Base-by-base conservation (phyloP, 306 rosid species). In the Lotus japonicus region DNA sequence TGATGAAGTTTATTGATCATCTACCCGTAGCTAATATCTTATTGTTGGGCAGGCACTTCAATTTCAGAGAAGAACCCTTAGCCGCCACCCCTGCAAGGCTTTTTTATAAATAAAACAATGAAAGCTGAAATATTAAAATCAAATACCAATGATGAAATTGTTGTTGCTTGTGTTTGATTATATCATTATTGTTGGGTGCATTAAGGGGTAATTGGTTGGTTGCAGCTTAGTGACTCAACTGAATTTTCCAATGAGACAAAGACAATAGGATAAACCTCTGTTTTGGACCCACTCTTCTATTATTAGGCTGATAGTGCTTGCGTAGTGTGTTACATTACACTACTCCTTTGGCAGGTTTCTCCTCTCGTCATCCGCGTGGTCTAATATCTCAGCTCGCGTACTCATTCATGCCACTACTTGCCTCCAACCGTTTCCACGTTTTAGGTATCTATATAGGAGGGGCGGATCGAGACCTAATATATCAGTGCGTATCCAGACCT, bases 1-100 rank as follows among this genome's bases (percentile, higher is more conserved):
- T 6, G 68, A 36, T 71, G 60, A 59, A 48, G 68, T 35, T 59
- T 15, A 19, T 31, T 7, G 33, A 59, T 71, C 7, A 59, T 71
- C 11, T 19, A 17, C 21, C 19, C 4, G 5, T 11, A 2, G 31
- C 36, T 31, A n/a, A n/a, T n/a, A n/a, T n/a, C n/a, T n/a, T n/a
- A 31, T 5, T 45, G 45, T 69, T 56, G 31, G 18, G 51, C 5
- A 45, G 44, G 64, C 55, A 68, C 73, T 53, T 19, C 48, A 9
- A 18, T 11, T 55, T 12, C 41, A 55, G 11, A 8, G 21, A 35
- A 0, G 64, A 31, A 31, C 4, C 31, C 31, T 26, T 9, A 66
- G 17, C 13, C 38, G n/a, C n/a, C 39, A 51, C 50, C 19, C 60
- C 3, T 17, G 19, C 38, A 6, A 35, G 59, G 41, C 12, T 48